These are phyloP conservation scores for Phoenix dactylifera DNA, from an alignment of 176 grass and related monocot species.

Conservation along the genomic window DNA sequence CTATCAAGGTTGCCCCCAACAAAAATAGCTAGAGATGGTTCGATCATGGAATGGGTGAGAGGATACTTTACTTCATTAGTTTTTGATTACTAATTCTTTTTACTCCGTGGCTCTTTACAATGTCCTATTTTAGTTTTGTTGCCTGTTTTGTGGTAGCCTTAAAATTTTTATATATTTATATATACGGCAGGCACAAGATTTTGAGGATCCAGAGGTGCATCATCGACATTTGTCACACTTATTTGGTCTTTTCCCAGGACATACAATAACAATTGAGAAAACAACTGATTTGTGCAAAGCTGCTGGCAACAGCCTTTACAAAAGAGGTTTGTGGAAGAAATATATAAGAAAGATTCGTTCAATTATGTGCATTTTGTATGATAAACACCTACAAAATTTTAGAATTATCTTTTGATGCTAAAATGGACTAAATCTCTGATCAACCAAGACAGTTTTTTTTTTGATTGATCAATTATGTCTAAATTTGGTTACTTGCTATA, in stretches of 20 bases:
- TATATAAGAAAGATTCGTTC: too few relatives aligned
- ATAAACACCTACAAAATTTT: background rate
- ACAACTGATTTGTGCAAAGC: slow-evolving; percentile 71
- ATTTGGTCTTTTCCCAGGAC: slow-evolving; percentile 91
- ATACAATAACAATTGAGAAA: slow-evolving; percentile 60
- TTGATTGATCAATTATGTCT: too few relatives aligned
- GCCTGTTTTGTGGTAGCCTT: background rate
- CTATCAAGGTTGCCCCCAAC: slow-evolving; percentile 50
- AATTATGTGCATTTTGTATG: background rate
- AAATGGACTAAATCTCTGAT: too few relatives aligned
- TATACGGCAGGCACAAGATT: slow-evolving; percentile 50
- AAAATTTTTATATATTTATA: background rate
- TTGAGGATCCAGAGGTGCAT: slow-evolving; percentile 75
- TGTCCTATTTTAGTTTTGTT: background rate
- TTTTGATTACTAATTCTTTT: background rate
- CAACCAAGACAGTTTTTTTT: too few relatives aligned
- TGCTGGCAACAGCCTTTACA: slow-evolving; percentile 65
- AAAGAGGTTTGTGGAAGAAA: slow-evolving; percentile 53
- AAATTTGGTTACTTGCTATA: too few relatives aligned
- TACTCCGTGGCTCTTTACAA: background rate
- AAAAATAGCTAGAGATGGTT: slow-evolving; percentile 70
- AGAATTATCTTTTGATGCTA: too few relatives aligned
- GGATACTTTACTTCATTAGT: slow-evolving; percentile 12
- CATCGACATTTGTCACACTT: slow-evolving; percentile 85
- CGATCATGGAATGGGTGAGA: slow-evolving; percentile 92